Evolutionary conservation across 805 yeast genomes (phyloP).

Genomic region (Pichia paraexigua): DNA sequence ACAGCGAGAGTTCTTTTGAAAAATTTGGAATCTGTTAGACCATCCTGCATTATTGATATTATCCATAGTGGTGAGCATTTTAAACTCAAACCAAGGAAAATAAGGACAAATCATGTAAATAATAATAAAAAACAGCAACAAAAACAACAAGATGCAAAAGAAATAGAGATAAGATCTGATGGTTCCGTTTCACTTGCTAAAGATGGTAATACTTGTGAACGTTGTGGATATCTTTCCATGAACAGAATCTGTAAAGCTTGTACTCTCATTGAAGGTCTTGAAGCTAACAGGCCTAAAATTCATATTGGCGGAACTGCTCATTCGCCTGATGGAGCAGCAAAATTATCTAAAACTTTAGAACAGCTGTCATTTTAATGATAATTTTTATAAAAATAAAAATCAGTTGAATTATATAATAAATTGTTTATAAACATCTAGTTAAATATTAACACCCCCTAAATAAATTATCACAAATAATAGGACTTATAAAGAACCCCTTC

Average conservation of each 20-base stretch:
- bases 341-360: conserved; percentile 53
- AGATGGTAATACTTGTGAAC: conserved; percentile 69
- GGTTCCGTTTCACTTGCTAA: conserved; percentile 48
- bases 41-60: conserved; percentile 89
- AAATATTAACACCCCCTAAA: neutral
- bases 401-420: neutral
- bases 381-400: too few relatives aligned
- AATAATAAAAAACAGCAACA: conserved; percentile 4
- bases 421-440: neutral
- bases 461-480: conserved; percentile 56
- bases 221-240: conserved; percentile 87
- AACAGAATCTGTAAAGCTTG: conserved; percentile 92
- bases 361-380: conserved; percentile 45
- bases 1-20: conserved; percentile 91
- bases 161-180: conserved; percentile 48
- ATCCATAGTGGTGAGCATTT: conserved; percentile 90
- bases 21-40: conserved; percentile 81
- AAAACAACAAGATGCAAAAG: conserved; percentile 33
- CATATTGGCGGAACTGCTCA: conserved; percentile 39
- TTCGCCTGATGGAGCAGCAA: conserved; percentile 53
- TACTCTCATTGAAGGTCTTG: conserved; percentile 74
- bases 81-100: conserved; percentile 51
- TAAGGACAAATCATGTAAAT: conserved; percentile 22
- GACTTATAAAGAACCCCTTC: conserved; percentile 94
- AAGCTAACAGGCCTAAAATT: conserved; percentile 62